These are phyloP conservation scores for Hemileia vastatrix DNA, from an alignment of 1,284 basidiomycete genomes.

Conservation along the genomic window DNA sequence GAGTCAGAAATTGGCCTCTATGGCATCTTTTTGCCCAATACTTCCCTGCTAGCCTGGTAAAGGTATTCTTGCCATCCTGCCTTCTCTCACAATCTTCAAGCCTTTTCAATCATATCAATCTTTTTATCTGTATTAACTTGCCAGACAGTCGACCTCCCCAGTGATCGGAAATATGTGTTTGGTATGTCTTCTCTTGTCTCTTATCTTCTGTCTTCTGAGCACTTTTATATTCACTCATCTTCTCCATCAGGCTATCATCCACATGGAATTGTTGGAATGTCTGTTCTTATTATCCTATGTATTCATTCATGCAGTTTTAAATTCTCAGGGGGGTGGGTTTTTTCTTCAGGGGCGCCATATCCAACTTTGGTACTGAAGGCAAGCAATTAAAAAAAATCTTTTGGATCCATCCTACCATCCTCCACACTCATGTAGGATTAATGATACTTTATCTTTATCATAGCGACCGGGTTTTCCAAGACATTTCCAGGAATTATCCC, in stretches of 20 bases:
- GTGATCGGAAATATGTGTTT: conserved; percentile 87
- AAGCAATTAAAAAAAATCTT: conserved; percentile 31
- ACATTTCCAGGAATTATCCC: conserved; percentile 84
- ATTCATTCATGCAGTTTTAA: background rate
- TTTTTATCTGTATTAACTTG: background rate
- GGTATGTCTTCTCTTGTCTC: conserved; percentile 45
- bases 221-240: background rate
- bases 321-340: background rate
- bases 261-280: conserved; percentile 54
- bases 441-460: background rate
- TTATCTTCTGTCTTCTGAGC: too few relatives aligned
- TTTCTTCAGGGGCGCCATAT: conserved; percentile 66
- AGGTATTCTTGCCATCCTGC: conserved; percentile 23
- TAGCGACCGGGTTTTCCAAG: conserved; percentile 81
- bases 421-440: background rate
- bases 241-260: conserved; percentile 64
- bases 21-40: conserved; percentile 22
- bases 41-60: conserved; percentile 34
- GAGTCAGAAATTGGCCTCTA: conserved; percentile 10
- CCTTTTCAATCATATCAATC: background rate
- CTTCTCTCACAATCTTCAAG: background rate
- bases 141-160: conserved; percentile 60
- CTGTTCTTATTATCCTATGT: conserved; percentile 1
- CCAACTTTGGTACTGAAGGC: conserved; percentile 89
- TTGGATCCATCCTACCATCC: background rate